These are phyloP conservation scores for Hymenoscyphus occultus DNA, from an alignment of 2,329 filamentous ascomycete species.

Conservation along the genomic window DNA sequence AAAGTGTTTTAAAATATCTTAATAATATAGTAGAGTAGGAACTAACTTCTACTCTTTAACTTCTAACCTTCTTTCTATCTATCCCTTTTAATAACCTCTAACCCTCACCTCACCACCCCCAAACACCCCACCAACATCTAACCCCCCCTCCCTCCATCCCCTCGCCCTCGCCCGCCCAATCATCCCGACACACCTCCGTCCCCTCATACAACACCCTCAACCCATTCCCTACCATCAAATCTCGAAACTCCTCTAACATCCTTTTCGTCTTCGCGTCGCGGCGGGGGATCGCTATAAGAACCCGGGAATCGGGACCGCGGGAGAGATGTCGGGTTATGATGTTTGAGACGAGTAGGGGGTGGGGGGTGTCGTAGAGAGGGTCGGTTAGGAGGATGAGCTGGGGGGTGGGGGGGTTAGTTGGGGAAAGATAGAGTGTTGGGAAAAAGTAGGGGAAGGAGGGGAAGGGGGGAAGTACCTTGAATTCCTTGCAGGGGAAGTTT, in stretches of 20 bases:
- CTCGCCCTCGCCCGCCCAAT: conserved; percentile 54
- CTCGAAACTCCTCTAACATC: conserved; percentile 62
- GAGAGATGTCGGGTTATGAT: conserved; percentile 69
- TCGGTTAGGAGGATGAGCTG: conserved; percentile 79
- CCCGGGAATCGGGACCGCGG: conserved; percentile 54
- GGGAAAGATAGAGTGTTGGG: no score
- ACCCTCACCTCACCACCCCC: no score
- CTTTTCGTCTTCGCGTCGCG: conserved; percentile 63
- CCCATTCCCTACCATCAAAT: conserved; percentile 55
- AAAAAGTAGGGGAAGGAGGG: no score
- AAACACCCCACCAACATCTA: conserved; percentile 16
- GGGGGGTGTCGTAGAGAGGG: conserved; percentile 77
- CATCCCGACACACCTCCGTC: conserved; percentile 64
- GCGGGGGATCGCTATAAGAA: conserved; percentile 77
- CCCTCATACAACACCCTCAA: conserved; percentile 57
- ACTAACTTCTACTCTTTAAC: no score
- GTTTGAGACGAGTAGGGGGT: conserved; percentile 63
- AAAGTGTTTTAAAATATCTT: no score
- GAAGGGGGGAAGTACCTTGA: background rate
- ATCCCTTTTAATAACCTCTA: no score
- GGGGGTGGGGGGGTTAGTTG: background rate
- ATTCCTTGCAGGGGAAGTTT: conserved; percentile 38
- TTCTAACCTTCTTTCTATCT: no score
- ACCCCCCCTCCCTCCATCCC: conserved; percentile 38
- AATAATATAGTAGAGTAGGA: no score